Conservation (phyloP, 1,139 yeast species). For the Tardiomyces digboiensis region DNA sequence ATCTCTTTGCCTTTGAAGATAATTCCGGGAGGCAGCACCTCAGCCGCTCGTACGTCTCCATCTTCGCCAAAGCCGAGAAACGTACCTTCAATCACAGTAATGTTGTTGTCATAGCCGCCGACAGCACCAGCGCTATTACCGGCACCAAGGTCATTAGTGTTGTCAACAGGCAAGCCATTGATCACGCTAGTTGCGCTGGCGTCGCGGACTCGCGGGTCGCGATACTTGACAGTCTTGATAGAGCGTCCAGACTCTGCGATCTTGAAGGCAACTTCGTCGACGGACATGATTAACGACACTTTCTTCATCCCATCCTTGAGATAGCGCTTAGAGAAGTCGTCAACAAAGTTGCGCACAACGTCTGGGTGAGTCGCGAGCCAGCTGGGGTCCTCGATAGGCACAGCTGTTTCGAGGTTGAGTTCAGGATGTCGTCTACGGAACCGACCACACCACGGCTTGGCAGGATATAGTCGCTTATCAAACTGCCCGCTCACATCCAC, state of each 20-base stretch:
- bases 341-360: neutral
- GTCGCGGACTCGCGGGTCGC: neutral
- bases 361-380: neutral
- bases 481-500: neutral
- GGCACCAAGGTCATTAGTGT: too few relatives aligned
- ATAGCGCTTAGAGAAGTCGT: neutral
- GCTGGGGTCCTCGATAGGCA: neutral
- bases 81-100: neutral
- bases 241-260: neutral
- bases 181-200: neutral
- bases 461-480: neutral
- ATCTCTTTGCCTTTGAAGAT: neutral
- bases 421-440: neutral
- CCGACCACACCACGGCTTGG: conserved; percentile 1
- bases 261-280: neutral
- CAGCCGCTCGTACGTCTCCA: neutral
- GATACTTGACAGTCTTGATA: neutral
- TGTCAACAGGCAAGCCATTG: neutral
- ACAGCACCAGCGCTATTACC: neutral
- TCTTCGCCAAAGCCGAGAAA: neutral
- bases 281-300: neutral
- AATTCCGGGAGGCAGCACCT: neutral
- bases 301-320: neutral
- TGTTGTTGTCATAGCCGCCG: neutral
- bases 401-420: neutral